Evolutionary conservation across 352 stramenopile species (phyloP), one percentile per base, ranked within the genome.

Genomic region (Blastocystis hominis): DNA sequence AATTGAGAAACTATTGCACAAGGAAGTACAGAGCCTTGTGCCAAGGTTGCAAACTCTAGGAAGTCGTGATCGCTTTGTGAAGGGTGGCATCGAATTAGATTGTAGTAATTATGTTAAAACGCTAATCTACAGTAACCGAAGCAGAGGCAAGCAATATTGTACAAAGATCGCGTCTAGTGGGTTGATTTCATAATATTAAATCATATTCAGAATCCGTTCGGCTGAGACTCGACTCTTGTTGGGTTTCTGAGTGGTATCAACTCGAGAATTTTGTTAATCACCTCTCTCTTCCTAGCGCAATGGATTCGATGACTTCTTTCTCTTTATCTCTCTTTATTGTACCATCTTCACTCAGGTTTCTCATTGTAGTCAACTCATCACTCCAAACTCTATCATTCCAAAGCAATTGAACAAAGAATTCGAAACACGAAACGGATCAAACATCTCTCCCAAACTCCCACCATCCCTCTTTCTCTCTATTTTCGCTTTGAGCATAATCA

Each of bases 231-330:
- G 53, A 30, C 7, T 47, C 44, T 20, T 80, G 53, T 38, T 64
- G 24, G 6, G 53, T 47, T 34, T 64, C 70, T 4, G 20, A 80
- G 30, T 80, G 70, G 70, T 80, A 80, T 80, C 46, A 80, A 46
- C 24, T 80, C 24, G 70, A 80, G 50, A 80, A 80, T 40, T 42
- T 42, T 44, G 40, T 80, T 15, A 80, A 80, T 80, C 70, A 80
- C 36, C 70, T 80, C 17, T 6, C 44, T 30, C 20, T 80, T 15
- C 46, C 70, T 4, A 64, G 24, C 30, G 30, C 24, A 61, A 54
- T 40, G 0, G 17, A 15, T 40, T 77, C 50, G 10, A 15, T 9
- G 10, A 24, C 66, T 5, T n/a, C 34, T 40, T 17, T 59, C 30
- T 30, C 38, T 4, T 38, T 56, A n/a, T 30, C 55, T 17, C 15